Conservation (phyloP, 805 yeast species). For the Wickerhamomyces subpelliculosus region DNA sequence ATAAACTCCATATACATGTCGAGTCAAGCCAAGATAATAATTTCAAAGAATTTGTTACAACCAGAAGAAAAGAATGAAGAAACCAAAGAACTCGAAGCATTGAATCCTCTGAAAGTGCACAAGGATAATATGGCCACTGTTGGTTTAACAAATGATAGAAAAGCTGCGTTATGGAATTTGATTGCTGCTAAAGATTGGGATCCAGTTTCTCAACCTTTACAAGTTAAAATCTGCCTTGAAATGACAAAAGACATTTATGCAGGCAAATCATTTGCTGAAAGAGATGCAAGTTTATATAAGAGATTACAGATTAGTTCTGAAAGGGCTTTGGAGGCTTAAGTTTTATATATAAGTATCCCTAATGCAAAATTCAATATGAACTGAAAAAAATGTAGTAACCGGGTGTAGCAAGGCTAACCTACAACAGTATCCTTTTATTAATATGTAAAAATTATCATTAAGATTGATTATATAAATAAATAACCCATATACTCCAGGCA, state of each 20-base stretch:
- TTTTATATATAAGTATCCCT: no score
- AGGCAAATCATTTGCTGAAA: conserved; percentile 12
- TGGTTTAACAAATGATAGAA: conserved; percentile 60
- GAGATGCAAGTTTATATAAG: conserved; percentile 14
- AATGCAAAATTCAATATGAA: no score
- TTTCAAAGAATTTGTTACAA: conserved; percentile 18
- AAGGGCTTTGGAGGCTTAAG: neutral
- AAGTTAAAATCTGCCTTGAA: conserved; percentile 24
- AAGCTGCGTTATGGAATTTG: conserved; percentile 71
- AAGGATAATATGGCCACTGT: conserved; percentile 31
- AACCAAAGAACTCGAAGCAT: conserved; percentile 4
- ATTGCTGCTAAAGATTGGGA: conserved; percentile 72
- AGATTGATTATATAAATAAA: no score
- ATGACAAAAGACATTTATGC: conserved; percentile 25
- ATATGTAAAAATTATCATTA: no score
- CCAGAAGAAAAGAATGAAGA: conserved; percentile 6
- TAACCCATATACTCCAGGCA: no score
- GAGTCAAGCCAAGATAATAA: conserved; percentile 28
- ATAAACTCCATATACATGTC: conserved; percentile 40
- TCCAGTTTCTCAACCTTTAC: conserved; percentile 18
- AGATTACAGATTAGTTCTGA: conserved; percentile 2
- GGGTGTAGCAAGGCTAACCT: no score
- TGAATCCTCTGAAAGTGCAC: conserved; percentile 20
- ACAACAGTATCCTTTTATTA: no score
- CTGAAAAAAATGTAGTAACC: no score